Conservation (phyloP, 768 basidiomycete species). For the Tylopilus intermedius region DNA sequence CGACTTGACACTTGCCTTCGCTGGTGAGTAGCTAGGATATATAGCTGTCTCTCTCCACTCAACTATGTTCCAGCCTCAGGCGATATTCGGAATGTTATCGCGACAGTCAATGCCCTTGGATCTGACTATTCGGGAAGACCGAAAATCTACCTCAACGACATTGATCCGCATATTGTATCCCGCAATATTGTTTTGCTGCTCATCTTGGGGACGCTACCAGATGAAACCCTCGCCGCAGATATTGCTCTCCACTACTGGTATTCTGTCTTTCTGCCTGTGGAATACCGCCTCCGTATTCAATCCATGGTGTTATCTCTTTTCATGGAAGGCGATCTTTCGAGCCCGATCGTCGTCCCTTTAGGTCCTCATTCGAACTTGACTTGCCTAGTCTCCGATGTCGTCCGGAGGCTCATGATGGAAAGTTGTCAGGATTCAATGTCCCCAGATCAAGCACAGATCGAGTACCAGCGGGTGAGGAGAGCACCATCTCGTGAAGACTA, state of each 20-base stretch:
- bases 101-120: constrained; percentile 41
- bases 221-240: constrained; percentile 36
- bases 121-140: constrained; percentile 36
- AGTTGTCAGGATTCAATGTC: constrained; percentile 17
- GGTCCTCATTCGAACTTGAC: constrained; percentile 16
- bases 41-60: background rate
- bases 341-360: constrained; percentile 7
- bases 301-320: constrained; percentile 17
- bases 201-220: constrained; percentile 34
- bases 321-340: background rate
- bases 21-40: constrained; percentile 13
- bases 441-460: constrained; percentile 24
- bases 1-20: constrained; percentile 24
- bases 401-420: constrained; percentile 12
- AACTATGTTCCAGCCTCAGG: constrained; percentile 39
- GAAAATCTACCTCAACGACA: constrained; percentile 41
- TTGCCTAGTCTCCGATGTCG: constrained; percentile 8
- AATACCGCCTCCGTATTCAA: constrained; percentile 26
- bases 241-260: constrained; percentile 47
- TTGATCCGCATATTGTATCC: constrained; percentile 23
- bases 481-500: constrained; percentile 39
- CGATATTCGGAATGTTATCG: constrained; percentile 42
- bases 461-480: constrained; percentile 31
- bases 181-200: constrained; percentile 42
- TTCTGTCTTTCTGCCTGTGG: constrained; percentile 37